Conservation (phyloP, 2,329 filamentous ascomycete genomes). For the Eutypa lata region DNA sequence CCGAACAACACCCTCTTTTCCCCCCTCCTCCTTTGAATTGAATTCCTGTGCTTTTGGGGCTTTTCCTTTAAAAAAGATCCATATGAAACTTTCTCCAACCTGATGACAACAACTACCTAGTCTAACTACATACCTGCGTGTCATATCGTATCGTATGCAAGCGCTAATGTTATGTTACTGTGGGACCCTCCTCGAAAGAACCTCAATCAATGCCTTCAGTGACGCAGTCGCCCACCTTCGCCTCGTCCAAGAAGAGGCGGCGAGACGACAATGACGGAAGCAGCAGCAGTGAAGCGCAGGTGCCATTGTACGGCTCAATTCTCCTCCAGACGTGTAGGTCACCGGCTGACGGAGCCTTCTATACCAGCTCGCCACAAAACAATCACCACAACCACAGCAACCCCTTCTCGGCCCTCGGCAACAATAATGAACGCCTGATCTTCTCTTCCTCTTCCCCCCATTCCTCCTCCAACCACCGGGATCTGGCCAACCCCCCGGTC, state of each 20-base stretch:
- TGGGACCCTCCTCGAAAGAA: too few relatives aligned
- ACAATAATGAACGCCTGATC: slow-evolving; percentile 24
- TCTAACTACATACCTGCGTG: too few relatives aligned
- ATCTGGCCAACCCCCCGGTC: slow-evolving; percentile 2
- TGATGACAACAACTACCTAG: too few relatives aligned
- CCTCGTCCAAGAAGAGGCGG: slow-evolving; percentile 34
- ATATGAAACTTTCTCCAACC: too few relatives aligned
- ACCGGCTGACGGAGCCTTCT: slow-evolving; percentile 15
- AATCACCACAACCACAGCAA: slow-evolving; percentile 9
- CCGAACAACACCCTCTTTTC: neutral
- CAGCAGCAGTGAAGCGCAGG: slow-evolving; percentile 20
- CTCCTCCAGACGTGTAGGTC: slow-evolving; percentile 8
- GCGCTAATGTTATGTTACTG: too few relatives aligned
- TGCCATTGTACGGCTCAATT: slow-evolving; percentile 22
- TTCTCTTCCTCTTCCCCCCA: slow-evolving; percentile 11
- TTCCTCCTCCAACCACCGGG: slow-evolving; percentile 1
- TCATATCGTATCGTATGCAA: too few relatives aligned
- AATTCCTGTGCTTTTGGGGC: neutral
- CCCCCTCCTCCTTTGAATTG: neutral
- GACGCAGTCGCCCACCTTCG: slow-evolving; percentile 26
- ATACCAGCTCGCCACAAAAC: slow-evolving; percentile 10
- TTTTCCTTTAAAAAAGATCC: too few relatives aligned
- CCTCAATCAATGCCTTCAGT: slow-evolving; percentile 34
- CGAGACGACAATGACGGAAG: slow-evolving; percentile 33
- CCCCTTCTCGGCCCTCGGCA: slow-evolving; percentile 19